These are phyloP conservation scores for Waltergamsia citrina DNA, from an alignment of 2,329 filamentous ascomycete genomes.

Conservation along the genomic window DNA sequence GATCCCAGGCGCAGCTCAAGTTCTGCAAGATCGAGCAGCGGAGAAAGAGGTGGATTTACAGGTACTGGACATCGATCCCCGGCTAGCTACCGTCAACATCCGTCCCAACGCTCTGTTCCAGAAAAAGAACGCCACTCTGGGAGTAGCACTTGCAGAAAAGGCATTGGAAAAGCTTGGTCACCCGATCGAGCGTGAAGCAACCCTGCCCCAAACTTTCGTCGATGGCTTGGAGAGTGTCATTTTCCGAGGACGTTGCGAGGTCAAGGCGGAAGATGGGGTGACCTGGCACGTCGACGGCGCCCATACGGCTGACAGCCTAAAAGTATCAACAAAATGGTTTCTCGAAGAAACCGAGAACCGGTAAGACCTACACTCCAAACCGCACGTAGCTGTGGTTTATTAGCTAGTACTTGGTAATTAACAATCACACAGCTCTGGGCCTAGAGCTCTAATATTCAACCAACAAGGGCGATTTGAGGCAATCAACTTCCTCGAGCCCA, in stretches of 20 bases:
- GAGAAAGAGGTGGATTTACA: constrained; percentile 40
- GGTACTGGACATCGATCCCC: constrained; percentile 34
- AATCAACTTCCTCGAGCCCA: constrained; percentile 40
- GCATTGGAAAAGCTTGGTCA: constrained; percentile 35
- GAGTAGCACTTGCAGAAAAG: constrained; percentile 40
- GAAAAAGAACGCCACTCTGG: constrained; percentile 46
- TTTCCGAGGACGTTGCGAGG: constrained; percentile 71
- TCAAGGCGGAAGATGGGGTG: constrained; percentile 44
- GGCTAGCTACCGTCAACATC: constrained; percentile 36
- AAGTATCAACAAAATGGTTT: constrained; percentile 77
- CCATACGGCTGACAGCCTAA: constrained; percentile 85
- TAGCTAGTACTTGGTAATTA: no score
- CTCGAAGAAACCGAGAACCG: constrained; percentile 33
- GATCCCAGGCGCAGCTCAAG: constrained; percentile 29
- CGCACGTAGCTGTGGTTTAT: no score
- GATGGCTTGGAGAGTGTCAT: constrained; percentile 66
- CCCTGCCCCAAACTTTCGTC: constrained; percentile 55
- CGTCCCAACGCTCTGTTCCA: constrained; percentile 47
- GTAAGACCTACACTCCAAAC: constrained; percentile 13
- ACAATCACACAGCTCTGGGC: constrained; percentile 23
- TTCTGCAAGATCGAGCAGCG: constrained; percentile 38
- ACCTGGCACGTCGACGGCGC: constrained; percentile 89
- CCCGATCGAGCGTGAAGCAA: constrained; percentile 10
- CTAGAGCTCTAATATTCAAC: constrained; percentile 72
- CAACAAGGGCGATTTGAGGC: constrained; percentile 56